These are phyloP conservation scores for Citrus reticulata DNA, from an alignment of 345 rosid genomes.

Conservation along the genomic window DNA sequence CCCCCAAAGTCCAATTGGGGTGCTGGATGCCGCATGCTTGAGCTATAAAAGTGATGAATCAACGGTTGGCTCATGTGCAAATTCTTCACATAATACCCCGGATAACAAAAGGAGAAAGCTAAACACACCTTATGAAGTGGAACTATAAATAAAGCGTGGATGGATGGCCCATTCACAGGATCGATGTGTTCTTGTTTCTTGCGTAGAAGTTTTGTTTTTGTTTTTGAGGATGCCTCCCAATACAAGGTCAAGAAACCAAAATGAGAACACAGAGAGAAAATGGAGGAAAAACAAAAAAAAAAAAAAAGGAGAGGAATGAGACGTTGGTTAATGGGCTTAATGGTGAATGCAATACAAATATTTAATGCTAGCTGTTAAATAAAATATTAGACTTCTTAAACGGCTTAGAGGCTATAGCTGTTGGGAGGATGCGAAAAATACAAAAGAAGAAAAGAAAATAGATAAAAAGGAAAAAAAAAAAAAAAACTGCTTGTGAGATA, in stretches of 20 bases:
- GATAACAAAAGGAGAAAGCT: slow-evolving; percentile 50
- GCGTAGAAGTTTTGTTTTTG: slow-evolving; percentile 18
- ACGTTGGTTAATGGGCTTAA: slow-evolving; percentile 31
- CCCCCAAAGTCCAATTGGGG: slow-evolving; percentile 70
- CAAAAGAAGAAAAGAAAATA: neutral
- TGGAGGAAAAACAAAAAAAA: neutral
- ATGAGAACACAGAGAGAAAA: neutral
- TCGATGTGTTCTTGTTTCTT: slow-evolving; percentile 16
- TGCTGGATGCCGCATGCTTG: slow-evolving; percentile 68
- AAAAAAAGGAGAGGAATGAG: neutral
- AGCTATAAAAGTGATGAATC: slow-evolving; percentile 58
- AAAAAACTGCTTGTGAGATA: slow-evolving; percentile 7
- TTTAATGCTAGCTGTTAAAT: slow-evolving; percentile 49
- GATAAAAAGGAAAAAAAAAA: neutral
- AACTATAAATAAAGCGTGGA: slow-evolving; percentile 4
- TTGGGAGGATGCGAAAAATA: neutral
- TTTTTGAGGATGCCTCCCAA: slow-evolving; percentile 13
- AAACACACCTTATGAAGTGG: slow-evolving; percentile 30
- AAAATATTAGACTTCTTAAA: slow-evolving; percentile 41
- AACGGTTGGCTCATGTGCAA: slow-evolving; percentile 37
- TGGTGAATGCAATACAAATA: slow-evolving; percentile 15
- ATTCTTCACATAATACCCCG: slow-evolving; percentile 39
- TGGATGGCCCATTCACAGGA: slow-evolving; percentile 4
- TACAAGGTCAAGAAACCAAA: neutral
- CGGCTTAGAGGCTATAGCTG: slow-evolving; percentile 25